Evolutionary conservation across 2,329 filamentous ascomycete genomes (phyloP).

Genomic region (Pseudogymnoascus destructans): DNA sequence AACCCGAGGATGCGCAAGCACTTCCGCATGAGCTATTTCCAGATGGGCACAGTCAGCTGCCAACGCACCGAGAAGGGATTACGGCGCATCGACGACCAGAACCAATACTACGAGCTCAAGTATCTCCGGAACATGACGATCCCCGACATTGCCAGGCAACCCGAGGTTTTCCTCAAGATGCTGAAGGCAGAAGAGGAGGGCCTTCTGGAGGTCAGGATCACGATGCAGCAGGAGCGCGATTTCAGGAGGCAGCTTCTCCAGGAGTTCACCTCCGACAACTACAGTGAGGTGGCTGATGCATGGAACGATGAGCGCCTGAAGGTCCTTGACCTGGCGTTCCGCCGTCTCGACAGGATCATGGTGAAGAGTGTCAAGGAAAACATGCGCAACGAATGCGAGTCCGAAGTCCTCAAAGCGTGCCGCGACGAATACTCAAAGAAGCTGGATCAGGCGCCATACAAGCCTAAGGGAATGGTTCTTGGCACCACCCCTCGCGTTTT

Average conservation of each 20-base stretch:
- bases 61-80: constrained; percentile 87
- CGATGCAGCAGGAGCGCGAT: constrained; percentile 59
- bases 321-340: constrained; percentile 67
- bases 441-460: constrained; percentile 90
- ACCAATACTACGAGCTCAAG: constrained; percentile 96
- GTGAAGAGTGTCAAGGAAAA: constrained; percentile 90
- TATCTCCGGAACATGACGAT: constrained; percentile 87
- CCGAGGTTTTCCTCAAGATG: constrained; percentile 92
- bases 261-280: constrained; percentile 88
- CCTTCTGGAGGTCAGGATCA: constrained; percentile 71
- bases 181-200: constrained; percentile 93
- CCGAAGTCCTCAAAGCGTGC: constrained; percentile 75
- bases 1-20: constrained; percentile 84
- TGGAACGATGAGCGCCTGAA: constrained; percentile 87
- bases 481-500: constrained; percentile 82
- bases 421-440: constrained; percentile 80
- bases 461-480: constrained; percentile 81
- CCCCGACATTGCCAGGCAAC: constrained; percentile 63
- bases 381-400: constrained; percentile 85
- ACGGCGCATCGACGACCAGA: constrained; percentile 83
- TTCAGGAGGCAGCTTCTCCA: constrained; percentile 66
- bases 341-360: constrained; percentile 71
- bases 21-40: constrained; percentile 72
- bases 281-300: constrained; percentile 83
- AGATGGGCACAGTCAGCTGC: constrained; percentile 73